phyloP scores from a whole-genome alignment of 495 filamentous ascomycete species.

The Daldinia vernicosa region DNA sequence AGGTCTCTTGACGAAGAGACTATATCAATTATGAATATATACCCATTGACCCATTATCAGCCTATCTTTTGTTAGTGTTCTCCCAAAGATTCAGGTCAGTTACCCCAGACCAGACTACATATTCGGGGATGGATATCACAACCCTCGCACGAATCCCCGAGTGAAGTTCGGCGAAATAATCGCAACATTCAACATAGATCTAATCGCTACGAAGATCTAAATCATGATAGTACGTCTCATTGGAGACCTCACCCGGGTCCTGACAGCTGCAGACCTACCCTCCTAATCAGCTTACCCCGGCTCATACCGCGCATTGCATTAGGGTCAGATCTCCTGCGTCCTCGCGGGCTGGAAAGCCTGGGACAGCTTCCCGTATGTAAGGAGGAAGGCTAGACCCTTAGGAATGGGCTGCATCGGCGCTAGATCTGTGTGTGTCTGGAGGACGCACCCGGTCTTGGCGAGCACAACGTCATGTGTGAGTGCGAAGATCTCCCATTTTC shows the following conservation, averaged over 20 bases:
- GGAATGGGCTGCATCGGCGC: constrained; percentile 33
- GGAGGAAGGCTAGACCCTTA: constrained; percentile 27
- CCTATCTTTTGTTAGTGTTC: background rate
- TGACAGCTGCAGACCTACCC: constrained; percentile 40
- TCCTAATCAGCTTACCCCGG: constrained; percentile 40
- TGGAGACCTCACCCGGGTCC: constrained; percentile 40
- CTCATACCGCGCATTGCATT: constrained; percentile 40
- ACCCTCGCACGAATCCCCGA: constrained; percentile 5
- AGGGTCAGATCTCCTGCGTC: constrained; percentile 42
- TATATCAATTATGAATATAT: background rate
- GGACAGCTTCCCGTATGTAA: constrained; percentile 31
- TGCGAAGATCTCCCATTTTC: constrained; percentile 38
- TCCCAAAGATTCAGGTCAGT: background rate
- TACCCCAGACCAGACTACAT: background rate
- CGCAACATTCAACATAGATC: constrained; percentile 10
- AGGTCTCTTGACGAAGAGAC: constrained; percentile 1
- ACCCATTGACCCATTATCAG: background rate
- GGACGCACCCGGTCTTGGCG: constrained; percentile 37
- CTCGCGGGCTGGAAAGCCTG: constrained; percentile 29
- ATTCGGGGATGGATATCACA: constrained; percentile 10
- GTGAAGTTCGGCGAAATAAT: constrained; percentile 4
- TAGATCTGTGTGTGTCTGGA: constrained; percentile 40
- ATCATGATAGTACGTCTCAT: constrained; percentile 23
- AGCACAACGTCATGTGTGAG: constrained; percentile 41
- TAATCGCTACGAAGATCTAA: constrained; percentile 29